Percentiles rank a stretch among this genome's conserved stretches.
These are phyloP conservation scores for Yamadazyma conglobata DNA, from an alignment of 1,139 yeast genomes.

Conservation along the genomic window DNA sequence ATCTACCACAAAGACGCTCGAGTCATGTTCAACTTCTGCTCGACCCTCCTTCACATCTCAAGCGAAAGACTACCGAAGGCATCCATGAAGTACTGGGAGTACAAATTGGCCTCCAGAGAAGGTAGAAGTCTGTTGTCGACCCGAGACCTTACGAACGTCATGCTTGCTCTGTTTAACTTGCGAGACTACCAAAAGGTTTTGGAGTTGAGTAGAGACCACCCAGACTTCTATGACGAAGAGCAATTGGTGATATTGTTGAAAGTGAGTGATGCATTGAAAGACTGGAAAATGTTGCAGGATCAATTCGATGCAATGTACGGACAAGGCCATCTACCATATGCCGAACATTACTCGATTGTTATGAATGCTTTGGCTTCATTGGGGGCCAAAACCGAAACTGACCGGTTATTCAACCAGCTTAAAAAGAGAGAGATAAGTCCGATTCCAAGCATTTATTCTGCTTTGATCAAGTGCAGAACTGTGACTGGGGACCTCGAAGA, in stretches of 20 bases:
- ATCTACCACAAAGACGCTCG: too few species aligned
- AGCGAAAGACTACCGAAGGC: conserved; percentile 18
- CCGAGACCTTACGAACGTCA: conserved; percentile 27
- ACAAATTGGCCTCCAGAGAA: conserved; percentile 16
- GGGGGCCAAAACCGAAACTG: conserved; percentile 55
- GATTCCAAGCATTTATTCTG: conserved; percentile 41
- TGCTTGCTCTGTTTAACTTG: conserved; percentile 26
- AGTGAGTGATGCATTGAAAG: conserved; percentile 49
- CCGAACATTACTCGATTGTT: conserved; percentile 59
- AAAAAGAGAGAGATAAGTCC: conserved; percentile 47
- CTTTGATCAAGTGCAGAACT: conserved; percentile 48
- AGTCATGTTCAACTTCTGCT: conserved; percentile 23
- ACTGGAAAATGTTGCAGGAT: conserved; percentile 60
- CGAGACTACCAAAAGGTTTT: conserved; percentile 24
- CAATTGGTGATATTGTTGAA: conserved; percentile 45
- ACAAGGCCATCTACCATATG: conserved; percentile 51
- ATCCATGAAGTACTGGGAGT: conserved; percentile 25
- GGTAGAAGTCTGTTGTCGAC: conserved; percentile 9
- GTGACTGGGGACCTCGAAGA: conserved; percentile 43
- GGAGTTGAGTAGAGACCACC: conserved; percentile 21
- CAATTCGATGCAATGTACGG: conserved; percentile 63
- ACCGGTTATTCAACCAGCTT: conserved; percentile 48
- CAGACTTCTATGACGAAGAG: conserved; percentile 28
- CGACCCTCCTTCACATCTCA: conserved; percentile 21
- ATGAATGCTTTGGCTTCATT: conserved; percentile 59